phyloP scores from a whole-genome alignment of 345 rosid genomes.

The Carallia brachiata region DNA sequence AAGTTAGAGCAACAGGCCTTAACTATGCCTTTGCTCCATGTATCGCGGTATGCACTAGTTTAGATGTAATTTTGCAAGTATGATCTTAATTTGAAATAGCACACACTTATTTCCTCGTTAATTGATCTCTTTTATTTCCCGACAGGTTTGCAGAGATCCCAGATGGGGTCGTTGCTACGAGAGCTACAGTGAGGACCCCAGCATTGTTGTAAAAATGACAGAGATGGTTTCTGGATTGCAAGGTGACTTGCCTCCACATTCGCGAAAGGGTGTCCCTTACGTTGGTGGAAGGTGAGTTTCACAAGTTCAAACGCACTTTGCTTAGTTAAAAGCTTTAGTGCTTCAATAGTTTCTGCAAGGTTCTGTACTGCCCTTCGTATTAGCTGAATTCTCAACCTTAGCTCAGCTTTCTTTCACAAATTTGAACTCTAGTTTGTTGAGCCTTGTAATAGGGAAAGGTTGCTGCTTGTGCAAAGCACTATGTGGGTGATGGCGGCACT shows the following conservation, averaged over 20 bases:
- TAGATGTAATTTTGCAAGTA: not conserved
- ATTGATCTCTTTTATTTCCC: not conserved
- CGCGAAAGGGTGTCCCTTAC: conserved; percentile 52
- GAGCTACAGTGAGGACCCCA: conserved; percentile 76
- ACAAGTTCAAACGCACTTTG: no score
- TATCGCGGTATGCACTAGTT: conserved; percentile 46
- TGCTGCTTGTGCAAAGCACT: conserved; percentile 86
- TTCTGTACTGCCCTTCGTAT: no score
- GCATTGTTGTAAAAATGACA: conserved; percentile 54
- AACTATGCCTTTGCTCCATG: conserved; percentile 73
- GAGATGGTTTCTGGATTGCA: conserved; percentile 63
- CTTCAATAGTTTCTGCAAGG: no score
- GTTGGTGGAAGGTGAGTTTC: conserved; percentile 51
- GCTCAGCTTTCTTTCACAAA: no score
- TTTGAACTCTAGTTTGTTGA: no score
- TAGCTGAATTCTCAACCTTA: no score
- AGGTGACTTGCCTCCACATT: conserved; percentile 47
- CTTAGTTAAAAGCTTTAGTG: no score
- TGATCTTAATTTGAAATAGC: no score
- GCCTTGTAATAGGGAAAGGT: conserved; percentile 46
- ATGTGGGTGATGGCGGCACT: conserved; percentile 86
- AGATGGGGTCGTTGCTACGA: conserved; percentile 92
- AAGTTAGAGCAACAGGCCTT: conserved; percentile 81
- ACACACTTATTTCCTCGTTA: not conserved
- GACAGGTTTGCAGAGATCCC: conserved; percentile 74